A percentile compares a stretch with the other conserved stretches of the same genome.
Conservation (phyloP, 768 basidiomycete genomes). For the Boletus rubropictus region DNA sequence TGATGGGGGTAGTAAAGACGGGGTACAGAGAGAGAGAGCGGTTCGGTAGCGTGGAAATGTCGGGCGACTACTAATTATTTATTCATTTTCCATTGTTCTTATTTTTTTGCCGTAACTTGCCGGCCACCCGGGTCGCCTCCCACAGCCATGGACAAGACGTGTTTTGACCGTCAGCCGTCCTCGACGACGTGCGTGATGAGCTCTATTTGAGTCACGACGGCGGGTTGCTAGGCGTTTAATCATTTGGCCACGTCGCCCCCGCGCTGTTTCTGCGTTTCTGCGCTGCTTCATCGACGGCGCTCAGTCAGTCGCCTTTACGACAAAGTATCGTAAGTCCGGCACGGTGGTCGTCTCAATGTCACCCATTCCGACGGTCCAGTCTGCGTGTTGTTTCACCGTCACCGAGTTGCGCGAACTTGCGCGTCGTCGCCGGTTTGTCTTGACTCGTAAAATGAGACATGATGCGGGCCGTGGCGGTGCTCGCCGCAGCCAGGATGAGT, state of each 20-base stretch:
- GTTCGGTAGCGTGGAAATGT: constrained; percentile 30
- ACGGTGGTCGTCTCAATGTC: too few relatives aligned
- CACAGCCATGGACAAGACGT: constrained; percentile 9
- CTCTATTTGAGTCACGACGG: background rate
- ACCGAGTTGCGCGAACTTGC: constrained; percentile 4
- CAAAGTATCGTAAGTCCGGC: background rate
- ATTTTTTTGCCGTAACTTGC: constrained; percentile 15
- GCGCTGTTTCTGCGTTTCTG: background rate
- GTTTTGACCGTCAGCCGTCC: background rate
- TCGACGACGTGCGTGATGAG: background rate
- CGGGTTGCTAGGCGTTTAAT: background rate
- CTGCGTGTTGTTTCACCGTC: background rate
- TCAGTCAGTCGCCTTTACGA: background rate
- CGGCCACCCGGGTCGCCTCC: constrained; percentile 13
- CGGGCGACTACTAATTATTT: constrained; percentile 20
- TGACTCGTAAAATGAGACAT: too few relatives aligned
- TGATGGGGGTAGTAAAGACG: constrained; percentile 16
- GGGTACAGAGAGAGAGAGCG: constrained; percentile 10
- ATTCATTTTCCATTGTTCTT: constrained; percentile 28
- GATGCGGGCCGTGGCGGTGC: too few relatives aligned
- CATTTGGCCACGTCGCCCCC: background rate
- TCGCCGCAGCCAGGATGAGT: constrained; percentile 4
- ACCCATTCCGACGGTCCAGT: background rate
- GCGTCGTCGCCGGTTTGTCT: background rate
- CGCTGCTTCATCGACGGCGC: background rate